Conservation (phyloP, 1,139 yeast species). For the Saccharomyces pastorianus region DNA sequence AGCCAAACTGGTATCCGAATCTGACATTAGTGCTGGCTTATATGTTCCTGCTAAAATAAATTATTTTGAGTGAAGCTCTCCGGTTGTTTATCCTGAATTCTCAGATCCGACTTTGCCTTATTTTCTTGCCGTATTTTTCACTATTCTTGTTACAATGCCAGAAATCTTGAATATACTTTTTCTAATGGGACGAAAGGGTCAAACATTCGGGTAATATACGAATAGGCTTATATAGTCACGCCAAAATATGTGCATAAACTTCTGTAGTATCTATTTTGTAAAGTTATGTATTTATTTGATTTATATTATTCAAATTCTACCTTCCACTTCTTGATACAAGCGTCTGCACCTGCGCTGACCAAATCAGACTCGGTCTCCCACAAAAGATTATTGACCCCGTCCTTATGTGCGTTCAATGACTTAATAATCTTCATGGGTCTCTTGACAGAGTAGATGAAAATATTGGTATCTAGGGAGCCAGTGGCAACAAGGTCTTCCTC, state of each 20-base stretch:
- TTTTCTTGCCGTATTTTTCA: too few species aligned
- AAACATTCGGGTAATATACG: too few species aligned
- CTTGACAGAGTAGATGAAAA: conserved; percentile 70
- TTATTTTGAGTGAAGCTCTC: too few species aligned
- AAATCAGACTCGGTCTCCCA: conserved; percentile 50
- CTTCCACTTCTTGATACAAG: conserved; percentile 69
- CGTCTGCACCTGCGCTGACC: conserved; percentile 74
- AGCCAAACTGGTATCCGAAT: conserved; percentile 7
- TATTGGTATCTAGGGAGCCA: conserved; percentile 76
- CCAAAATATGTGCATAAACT: too few species aligned
- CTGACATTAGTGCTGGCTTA: neutral
- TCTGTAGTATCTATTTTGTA: neutral
- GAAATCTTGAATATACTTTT: too few species aligned
- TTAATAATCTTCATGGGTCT: conserved; percentile 73
- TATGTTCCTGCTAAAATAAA: too few species aligned
- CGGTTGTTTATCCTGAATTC: too few species aligned
- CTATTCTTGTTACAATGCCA: too few species aligned
- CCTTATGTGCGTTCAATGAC: conserved; percentile 74
- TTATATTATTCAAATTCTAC: conserved; percentile 26
- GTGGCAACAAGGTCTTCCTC: conserved; percentile 68
- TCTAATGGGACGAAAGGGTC: too few species aligned
- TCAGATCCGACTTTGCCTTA: too few species aligned
- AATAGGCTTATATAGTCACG: too few species aligned
- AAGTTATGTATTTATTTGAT: neutral
- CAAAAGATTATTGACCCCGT: conserved; percentile 66